Base-by-base conservation (phyloP, 306 rosid species). In the Vigna trinervia region DNA sequence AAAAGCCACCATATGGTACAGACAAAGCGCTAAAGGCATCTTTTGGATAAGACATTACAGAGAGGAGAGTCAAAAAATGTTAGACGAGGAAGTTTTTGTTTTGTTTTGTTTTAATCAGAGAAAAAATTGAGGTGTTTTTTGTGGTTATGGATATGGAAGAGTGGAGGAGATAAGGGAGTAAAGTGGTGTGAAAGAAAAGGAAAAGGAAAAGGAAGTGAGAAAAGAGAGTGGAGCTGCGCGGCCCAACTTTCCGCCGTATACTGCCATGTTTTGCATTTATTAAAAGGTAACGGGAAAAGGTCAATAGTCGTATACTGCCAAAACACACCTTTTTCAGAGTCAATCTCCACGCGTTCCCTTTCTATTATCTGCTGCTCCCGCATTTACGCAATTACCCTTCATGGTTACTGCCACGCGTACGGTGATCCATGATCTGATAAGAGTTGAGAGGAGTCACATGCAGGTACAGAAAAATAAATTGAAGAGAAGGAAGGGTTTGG, bases 281-380 rank as follows among this genome's bases (percentile, higher is more conserved):
- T 77, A 1, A 38, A 34, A 54, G 22, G 67, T 8, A 62, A 61
- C 0, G 50, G 30, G 50, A 54, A 76, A 67, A 5, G 46, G 73
- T 59, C 70, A 23, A 15, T 39, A 67, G 52, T 61, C 81, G 61
- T 45, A 77, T 83, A 78, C 89, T 13, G 91, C 91, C 92, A 89
- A 89, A 89, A 83, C 46, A 72, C 0, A 28, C 76, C 97, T 91
- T 89, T 91, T 91, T 86, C 75, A 15, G 0, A 4, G 8, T 59
- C 76, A 39, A 38, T 23, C 28, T 26, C 3, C 28, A 30, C 34
- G 34, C 34, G 34, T 30, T 30, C 38, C 1, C 7, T 34, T 34
- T 34, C 38, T 34, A 4, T 34, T 34, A 6, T 34, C 38, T 34
- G 38, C 5, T 51, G 3, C 30, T 60, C 85, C 71, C 82, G 78